Evolutionary conservation across 2,329 filamentous ascomycete genomes (phyloP).

Genomic region (Tolypocladium ovalisporum): DNA sequence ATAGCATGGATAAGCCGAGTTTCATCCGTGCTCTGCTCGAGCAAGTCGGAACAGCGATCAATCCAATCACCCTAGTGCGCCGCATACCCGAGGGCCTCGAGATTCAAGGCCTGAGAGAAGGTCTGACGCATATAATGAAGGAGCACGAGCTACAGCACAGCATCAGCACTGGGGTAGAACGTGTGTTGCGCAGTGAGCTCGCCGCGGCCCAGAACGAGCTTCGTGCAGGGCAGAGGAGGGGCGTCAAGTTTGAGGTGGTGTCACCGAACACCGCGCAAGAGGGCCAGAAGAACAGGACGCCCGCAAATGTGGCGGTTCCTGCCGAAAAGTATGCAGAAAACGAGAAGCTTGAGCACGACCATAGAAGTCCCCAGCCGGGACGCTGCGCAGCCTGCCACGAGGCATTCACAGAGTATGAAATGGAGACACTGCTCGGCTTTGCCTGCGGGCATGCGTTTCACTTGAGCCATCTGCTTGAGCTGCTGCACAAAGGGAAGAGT

Average conservation of each 20-base stretch:
- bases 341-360: conserved; percentile 15
- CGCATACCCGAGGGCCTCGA: conserved; percentile 89
- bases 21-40: conserved; percentile 90
- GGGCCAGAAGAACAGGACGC: conserved; percentile 30
- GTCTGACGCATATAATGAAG: conserved; percentile 80
- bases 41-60: conserved; percentile 86
- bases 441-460: conserved; percentile 78
- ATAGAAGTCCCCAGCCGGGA: conserved; percentile 31
- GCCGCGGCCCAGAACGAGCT: conserved; percentile 71
- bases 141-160: conserved; percentile 94
- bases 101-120: conserved; percentile 81
- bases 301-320: conserved; percentile 14
- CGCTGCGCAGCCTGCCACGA: conserved; percentile 49
- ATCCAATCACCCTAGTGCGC: conserved; percentile 81
- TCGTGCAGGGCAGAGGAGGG: conserved; percentile 67
- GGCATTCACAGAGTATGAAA: conserved; percentile 49
- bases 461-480: conserved; percentile 55
- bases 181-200: conserved; percentile 80
- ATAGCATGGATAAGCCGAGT: conserved; percentile 93
- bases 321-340: conserved; percentile 9
- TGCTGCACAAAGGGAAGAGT: conserved; percentile 32
- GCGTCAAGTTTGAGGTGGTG: conserved; percentile 77
- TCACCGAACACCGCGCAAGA: conserved; percentile 33
- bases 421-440: conserved; percentile 67
- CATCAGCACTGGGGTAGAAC: conserved; percentile 82